Conservation (phyloP, 1,139 yeast genomes). For the Tardiomyces blankii region DNA sequence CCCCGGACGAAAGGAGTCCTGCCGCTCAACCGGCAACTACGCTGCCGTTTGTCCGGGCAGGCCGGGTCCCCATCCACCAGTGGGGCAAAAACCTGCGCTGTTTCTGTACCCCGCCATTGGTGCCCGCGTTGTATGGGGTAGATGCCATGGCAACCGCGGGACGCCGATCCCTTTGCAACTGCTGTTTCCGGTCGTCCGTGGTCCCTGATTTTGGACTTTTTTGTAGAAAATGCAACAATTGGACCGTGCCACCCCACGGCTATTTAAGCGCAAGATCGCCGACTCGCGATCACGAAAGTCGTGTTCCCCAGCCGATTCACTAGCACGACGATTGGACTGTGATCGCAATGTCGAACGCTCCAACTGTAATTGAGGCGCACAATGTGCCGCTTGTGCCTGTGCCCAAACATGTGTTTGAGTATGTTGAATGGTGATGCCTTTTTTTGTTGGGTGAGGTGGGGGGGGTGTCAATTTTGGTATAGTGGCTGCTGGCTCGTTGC, state of each 20-base stretch:
- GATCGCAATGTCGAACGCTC: neutral
- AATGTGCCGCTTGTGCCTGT: neutral
- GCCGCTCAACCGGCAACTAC: no score
- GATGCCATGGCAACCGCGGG: neutral
- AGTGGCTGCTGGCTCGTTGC: no score
- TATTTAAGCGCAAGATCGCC: neutral
- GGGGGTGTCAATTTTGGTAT: no score
- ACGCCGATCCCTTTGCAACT: neutral
- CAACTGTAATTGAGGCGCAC: neutral
- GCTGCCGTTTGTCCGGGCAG: no score
- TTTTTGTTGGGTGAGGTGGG: no score
- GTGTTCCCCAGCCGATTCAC: no score
- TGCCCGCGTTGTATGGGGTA: neutral
- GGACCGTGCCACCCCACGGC: neutral
- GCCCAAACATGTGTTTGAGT: neutral
- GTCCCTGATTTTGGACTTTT: neutral
- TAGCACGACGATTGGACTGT: no score
- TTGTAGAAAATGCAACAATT: neutral
- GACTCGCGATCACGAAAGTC: neutral
- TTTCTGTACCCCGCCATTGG: no score
- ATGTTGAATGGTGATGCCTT: neutral
- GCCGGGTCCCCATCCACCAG: no score
- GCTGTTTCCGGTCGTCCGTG: neutral
- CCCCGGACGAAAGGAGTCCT: no score
- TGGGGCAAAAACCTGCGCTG: no score